Conservation (phyloP, 805 yeast genomes). For the Starmerella apis region DNA sequence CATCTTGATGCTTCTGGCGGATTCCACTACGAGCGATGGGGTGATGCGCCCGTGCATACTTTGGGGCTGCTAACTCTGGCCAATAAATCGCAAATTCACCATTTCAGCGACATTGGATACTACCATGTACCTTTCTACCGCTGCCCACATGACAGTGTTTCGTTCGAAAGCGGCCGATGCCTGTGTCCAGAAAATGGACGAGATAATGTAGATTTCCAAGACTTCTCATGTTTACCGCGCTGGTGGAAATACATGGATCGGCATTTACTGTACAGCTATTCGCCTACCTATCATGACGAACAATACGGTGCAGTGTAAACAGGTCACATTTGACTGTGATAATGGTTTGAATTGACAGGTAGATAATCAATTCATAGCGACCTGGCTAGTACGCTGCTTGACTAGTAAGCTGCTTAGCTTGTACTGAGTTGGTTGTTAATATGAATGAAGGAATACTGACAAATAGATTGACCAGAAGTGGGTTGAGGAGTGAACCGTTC, state of each 20-base stretch:
- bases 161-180: conserved; percentile 31
- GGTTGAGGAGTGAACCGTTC: too few relatives aligned
- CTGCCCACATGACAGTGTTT: conserved; percentile 33
- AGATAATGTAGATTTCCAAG: conserved; percentile 31
- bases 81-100: conserved; percentile 52
- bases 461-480: too few relatives aligned
- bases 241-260: conserved; percentile 34
- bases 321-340: too few relatives aligned
- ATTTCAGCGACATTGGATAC: conserved; percentile 76
- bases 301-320: neutral
- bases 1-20: conserved; percentile 64
- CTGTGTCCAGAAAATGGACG: conserved; percentile 29
- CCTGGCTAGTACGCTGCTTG: too few relatives aligned
- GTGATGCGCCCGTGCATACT: conserved; percentile 87
- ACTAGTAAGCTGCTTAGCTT: too few relatives aligned
- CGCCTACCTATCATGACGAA: conserved; percentile 11
- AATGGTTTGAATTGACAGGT: too few relatives aligned
- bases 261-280: conserved; percentile 26
- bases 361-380: too few relatives aligned
- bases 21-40: conserved; percentile 89
- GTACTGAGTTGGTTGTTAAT: too few relatives aligned
- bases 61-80: conserved; percentile 54
- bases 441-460: too few relatives aligned
- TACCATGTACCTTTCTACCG: conserved; percentile 54
- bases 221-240: conserved; percentile 31